phyloP scores from a whole-genome alignment of 2,329 filamentous ascomycete species.

The Pseudocercospora fuligena region DNA sequence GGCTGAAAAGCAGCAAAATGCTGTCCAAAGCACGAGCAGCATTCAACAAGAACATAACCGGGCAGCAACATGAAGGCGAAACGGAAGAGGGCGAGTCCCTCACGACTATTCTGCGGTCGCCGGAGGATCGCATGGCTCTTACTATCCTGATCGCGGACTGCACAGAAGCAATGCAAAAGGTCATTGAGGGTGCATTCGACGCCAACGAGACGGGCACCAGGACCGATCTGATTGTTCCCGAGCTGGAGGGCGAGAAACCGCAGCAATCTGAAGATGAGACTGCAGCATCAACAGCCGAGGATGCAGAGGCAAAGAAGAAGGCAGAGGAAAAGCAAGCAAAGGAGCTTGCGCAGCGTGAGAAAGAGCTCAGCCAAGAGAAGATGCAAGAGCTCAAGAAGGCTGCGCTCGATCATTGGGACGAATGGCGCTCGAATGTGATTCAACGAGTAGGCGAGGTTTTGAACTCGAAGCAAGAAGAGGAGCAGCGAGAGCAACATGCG shows the following conservation, averaged over 20 bases:
- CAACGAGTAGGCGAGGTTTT: slow-evolving; percentile 72
- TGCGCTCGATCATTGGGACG: slow-evolving; percentile 72
- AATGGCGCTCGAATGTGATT: slow-evolving; percentile 76
- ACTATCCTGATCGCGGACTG: slow-evolving; percentile 53
- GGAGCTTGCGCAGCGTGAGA: slow-evolving; percentile 47
- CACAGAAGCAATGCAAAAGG: slow-evolving; percentile 52
- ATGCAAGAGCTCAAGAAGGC: slow-evolving; percentile 72
- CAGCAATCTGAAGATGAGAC: slow-evolving; percentile 9
- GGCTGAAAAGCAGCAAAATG: neutral
- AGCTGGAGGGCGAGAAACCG: slow-evolving; percentile 39
- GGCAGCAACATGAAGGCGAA: slow-evolving; percentile 1
- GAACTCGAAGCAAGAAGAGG: slow-evolving; percentile 43
- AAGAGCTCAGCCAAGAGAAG: slow-evolving; percentile 56
- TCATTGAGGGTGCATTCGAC: slow-evolving; percentile 50
- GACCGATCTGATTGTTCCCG: slow-evolving; percentile 30
- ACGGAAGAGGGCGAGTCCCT: slow-evolving; percentile 45
- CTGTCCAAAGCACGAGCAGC: slow-evolving; percentile 9
- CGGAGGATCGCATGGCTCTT: slow-evolving; percentile 49
- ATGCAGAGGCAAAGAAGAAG: slow-evolving; percentile 18
- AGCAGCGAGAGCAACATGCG: slow-evolving; percentile 37
- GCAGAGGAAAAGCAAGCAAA: slow-evolving; percentile 36
- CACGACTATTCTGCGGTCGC: slow-evolving; percentile 51
- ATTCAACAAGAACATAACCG: slow-evolving; percentile 15
- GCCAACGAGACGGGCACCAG: slow-evolving; percentile 41
- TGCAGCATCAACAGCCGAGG: slow-evolving; percentile 11